Conservation (phyloP, 2,329 filamentous ascomycete genomes). For the Emericellopsis atlantica region DNA sequence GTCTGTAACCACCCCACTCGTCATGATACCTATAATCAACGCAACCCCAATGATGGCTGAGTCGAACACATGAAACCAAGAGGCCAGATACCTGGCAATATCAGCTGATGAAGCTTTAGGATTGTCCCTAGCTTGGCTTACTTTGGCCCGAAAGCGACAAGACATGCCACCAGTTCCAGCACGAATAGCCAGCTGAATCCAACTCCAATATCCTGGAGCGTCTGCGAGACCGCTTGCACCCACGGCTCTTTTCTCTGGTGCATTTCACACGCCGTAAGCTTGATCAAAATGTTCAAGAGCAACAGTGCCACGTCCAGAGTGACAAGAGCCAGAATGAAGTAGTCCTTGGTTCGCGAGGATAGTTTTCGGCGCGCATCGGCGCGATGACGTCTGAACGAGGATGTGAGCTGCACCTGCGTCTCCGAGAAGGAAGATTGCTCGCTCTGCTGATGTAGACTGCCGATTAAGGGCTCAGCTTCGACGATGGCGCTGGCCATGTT, state of each 20-base stretch:
- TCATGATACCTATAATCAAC: conserved; percentile 48
- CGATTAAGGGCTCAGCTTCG: neutral
- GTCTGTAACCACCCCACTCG: conserved; percentile 47
- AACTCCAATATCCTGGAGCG: conserved; percentile 38
- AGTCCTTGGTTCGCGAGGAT: conserved; percentile 29
- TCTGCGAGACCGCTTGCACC: conserved; percentile 21
- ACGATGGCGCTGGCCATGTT: neutral
- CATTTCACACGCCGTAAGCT: conserved; percentile 34
- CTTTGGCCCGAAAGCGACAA: conserved; percentile 50
- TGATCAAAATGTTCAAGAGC: conserved; percentile 32
- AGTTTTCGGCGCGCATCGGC: conserved; percentile 10
- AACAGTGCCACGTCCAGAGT: conserved; percentile 31
- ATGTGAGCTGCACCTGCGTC: neutral
- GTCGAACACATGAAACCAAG: conserved; percentile 53
- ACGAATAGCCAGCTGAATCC: conserved; percentile 54
- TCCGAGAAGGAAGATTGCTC: neutral
- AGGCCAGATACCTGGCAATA: conserved; percentile 36
- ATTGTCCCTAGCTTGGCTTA: conserved; percentile 19
- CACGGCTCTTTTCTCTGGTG: conserved; percentile 24
- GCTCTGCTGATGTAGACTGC: neutral
- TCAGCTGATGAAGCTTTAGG: conserved; percentile 3
- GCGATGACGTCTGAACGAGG: neutral
- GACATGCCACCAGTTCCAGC: conserved; percentile 42
- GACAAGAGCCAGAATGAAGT: conserved; percentile 27
- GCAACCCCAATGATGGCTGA: conserved; percentile 47